Evolutionary conservation across 1,139 yeast species (phyloP).

Genomic region (Geotrichum carabidarum): DNA sequence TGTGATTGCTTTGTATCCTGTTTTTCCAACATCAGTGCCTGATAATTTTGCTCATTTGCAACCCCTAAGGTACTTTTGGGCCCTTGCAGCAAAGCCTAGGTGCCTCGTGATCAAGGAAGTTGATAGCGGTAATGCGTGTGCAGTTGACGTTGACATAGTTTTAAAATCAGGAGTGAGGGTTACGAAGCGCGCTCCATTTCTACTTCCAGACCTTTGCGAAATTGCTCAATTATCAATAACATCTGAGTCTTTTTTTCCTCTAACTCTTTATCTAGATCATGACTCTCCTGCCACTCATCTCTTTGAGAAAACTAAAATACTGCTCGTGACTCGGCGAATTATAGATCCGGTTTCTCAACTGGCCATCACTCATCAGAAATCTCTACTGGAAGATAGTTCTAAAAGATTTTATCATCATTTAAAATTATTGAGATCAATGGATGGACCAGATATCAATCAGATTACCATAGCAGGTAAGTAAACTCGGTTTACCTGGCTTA

Average conservation of each 20-base stretch:
- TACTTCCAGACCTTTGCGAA: constrained; percentile 56
- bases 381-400: constrained; percentile 19
- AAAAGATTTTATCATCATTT: constrained; percentile 1
- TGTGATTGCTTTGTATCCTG: constrained; percentile 69
- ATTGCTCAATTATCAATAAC: constrained; percentile 45
- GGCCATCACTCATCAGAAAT: constrained; percentile 33
- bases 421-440: constrained; percentile 8
- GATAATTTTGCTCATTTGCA: constrained; percentile 62
- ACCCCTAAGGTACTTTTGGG: constrained; percentile 90
- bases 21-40: constrained; percentile 48
- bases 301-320: constrained; percentile 39
- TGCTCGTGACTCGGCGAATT: constrained; percentile 48
- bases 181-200: constrained; percentile 52
- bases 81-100: constrained; percentile 72
- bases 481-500: background rate
- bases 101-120: constrained; percentile 74
- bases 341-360: constrained; percentile 44
- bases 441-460: constrained; percentile 7
- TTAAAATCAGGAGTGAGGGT: constrained; percentile 41
- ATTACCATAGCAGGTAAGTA: constrained; percentile 5
- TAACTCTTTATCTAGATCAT: constrained; percentile 42
- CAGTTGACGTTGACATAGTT: constrained; percentile 48
- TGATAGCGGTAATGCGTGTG: constrained; percentile 40
- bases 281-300: constrained; percentile 42
- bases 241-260: constrained; percentile 45